A percentile compares a stretch with the other conserved stretches of the same genome.
phyloP scores from a whole-genome alignment of 2,329 filamentous ascomycete species.

The Fusarium illudens region DNA sequence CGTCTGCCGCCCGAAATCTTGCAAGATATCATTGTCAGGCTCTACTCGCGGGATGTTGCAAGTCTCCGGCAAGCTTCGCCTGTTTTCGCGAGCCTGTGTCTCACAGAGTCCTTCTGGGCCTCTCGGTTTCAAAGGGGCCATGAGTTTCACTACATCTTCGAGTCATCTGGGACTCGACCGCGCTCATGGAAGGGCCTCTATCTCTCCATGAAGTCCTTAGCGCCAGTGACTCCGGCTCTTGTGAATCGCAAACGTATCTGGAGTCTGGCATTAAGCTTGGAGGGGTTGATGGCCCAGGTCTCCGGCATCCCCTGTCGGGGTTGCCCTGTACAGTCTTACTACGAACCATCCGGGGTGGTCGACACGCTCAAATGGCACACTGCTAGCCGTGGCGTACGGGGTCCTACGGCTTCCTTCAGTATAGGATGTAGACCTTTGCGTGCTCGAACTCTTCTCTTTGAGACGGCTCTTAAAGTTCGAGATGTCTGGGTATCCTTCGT shows the following conservation, averaged over 20 bases:
- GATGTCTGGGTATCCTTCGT: constrained; percentile 19
- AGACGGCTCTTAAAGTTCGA: background rate
- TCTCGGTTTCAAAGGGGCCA: constrained; percentile 13
- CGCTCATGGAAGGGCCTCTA: constrained; percentile 16
- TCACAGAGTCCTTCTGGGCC: constrained; percentile 20
- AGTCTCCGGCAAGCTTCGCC: constrained; percentile 4
- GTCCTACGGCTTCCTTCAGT: background rate
- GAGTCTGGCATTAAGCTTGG: background rate
- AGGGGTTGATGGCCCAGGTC: background rate
- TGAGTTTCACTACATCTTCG: constrained; percentile 21
- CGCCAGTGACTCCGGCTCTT: background rate
- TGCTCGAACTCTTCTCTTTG: background rate
- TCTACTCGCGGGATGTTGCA: constrained; percentile 3
- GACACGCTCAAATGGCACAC: constrained; percentile 1
- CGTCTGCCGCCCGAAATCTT: constrained; percentile 8
- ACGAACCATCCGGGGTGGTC: background rate
- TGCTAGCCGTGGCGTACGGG: background rate
- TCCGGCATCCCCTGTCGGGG: constrained; percentile 4
- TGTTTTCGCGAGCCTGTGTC: background rate
- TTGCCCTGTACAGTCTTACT: background rate
- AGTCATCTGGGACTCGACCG: background rate
- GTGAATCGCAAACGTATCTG: constrained; percentile 15
- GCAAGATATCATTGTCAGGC: background rate
- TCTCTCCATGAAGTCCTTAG: background rate
- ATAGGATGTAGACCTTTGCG: constrained; percentile 1